phyloP scores from a whole-genome alignment of 495 filamentous ascomycete genomes.

The Aspergillus incahuasiensis region DNA sequence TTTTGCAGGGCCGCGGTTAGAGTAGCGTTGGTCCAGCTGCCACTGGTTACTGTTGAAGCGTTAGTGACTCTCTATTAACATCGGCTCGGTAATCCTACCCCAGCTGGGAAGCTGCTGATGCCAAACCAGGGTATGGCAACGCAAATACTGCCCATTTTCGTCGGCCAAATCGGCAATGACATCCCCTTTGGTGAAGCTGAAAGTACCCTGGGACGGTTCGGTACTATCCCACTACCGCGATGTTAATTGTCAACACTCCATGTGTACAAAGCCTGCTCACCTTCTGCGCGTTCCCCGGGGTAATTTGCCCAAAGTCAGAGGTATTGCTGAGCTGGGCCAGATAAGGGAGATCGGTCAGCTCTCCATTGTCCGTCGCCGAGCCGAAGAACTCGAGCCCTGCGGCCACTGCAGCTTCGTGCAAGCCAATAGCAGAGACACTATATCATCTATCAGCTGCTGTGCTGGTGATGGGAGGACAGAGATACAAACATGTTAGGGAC shows the following conservation, averaged over 20 bases:
- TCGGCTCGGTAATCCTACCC: constrained; percentile 28
- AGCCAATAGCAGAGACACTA: constrained; percentile 24
- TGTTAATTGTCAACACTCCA: not conserved
- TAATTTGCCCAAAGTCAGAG: constrained; percentile 55
- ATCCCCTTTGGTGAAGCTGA: constrained; percentile 3
- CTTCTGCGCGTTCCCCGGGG: constrained; percentile 57
- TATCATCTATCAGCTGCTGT: not conserved
- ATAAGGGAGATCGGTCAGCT: constrained; percentile 49
- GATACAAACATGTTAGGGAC: too few relatives aligned
- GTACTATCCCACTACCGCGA: constrained; percentile 5
- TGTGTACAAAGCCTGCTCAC: constrained; percentile 4
- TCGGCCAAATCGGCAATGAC: constrained; percentile 9
- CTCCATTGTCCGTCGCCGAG: constrained; percentile 52
- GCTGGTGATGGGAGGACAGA: too few relatives aligned
- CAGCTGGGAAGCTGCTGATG: constrained; percentile 36
- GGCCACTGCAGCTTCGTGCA: constrained; percentile 49
- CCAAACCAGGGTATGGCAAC: constrained; percentile 8
- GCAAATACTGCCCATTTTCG: constrained; percentile 4
- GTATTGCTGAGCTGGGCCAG: constrained; percentile 39
- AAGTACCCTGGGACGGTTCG: constrained; percentile 4
- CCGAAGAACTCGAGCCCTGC: constrained; percentile 56
- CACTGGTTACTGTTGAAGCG: constrained; percentile 36
- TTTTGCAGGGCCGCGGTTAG: constrained; percentile 48
- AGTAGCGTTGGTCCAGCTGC: constrained; percentile 49
- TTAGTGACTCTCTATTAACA: constrained; percentile 6